These are phyloP conservation scores for Eucalyptus camaldulensis DNA, from an alignment of 345 rosid species.

Conservation along the genomic window DNA sequence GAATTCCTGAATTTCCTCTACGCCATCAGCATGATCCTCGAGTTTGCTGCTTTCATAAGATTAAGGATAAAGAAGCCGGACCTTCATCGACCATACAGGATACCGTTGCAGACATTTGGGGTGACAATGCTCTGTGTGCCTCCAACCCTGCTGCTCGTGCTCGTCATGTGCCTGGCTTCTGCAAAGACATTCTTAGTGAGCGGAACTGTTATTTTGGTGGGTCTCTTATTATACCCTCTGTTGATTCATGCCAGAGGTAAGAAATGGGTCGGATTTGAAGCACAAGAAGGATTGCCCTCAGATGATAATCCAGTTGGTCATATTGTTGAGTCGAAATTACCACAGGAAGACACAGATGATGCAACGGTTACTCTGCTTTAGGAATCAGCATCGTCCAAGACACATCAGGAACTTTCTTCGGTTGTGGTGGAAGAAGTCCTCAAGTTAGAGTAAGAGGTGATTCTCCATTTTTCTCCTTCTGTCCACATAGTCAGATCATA, in stretches of 20 bases:
- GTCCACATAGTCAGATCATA: neutral
- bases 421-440: slow-evolving; percentile 1
- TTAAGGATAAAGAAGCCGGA: slow-evolving; percentile 68
- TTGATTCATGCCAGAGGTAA: slow-evolving; percentile 33
- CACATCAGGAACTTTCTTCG: neutral
- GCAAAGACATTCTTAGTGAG: slow-evolving; percentile 48
- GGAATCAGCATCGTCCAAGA: neutral
- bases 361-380: slow-evolving; percentile 34
- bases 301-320: neutral
- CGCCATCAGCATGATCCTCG: slow-evolving; percentile 80
- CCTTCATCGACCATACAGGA: slow-evolving; percentile 61
- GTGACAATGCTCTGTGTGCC: slow-evolving; percentile 52
- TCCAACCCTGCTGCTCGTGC: slow-evolving; percentile 56
- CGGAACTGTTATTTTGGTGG: slow-evolving; percentile 36
- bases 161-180: slow-evolving; percentile 79
- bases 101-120: slow-evolving; percentile 63
- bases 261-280: slow-evolving; percentile 33
- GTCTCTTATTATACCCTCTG: slow-evolving; percentile 47
- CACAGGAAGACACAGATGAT: slow-evolving; percentile 37
- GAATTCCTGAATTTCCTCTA: slow-evolving; percentile 89
- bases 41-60: slow-evolving; percentile 75
- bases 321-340: neutral
- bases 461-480: neutral
- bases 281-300: neutral
- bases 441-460: slow-evolving; percentile 8